These are phyloP conservation scores for Escovopsis weberi DNA, from an alignment of 2,329 filamentous ascomycete species.

Conservation along the genomic window DNA sequence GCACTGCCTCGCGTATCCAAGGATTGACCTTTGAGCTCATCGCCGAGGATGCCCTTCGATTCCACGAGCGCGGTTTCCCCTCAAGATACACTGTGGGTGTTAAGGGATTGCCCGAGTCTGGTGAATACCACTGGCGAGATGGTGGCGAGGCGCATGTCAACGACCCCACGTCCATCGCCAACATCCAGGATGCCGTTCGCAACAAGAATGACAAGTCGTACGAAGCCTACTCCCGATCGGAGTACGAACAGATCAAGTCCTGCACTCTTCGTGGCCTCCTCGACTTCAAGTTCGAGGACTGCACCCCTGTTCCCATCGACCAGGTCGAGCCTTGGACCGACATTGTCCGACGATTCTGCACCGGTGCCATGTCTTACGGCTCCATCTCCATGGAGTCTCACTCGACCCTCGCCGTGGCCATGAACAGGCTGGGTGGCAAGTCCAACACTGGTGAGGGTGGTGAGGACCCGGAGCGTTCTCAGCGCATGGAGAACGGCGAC, in stretches of 20 bases:
- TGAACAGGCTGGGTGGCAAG: conserved; percentile 93
- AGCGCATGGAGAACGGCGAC: conserved; percentile 78
- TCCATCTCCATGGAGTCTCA: conserved; percentile 98
- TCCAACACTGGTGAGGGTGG: conserved; percentile 97
- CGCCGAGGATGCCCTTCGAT: conserved; percentile 83
- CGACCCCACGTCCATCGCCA: conserved; percentile 86
- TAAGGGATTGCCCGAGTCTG: conserved; percentile 75
- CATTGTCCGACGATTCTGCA: conserved; percentile 91
- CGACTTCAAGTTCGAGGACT: conserved; percentile 90
- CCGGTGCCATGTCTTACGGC: conserved; percentile 95
- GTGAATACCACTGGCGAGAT: conserved; percentile 97
- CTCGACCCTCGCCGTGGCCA: conserved; percentile 85
- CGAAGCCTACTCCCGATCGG: conserved; percentile 83
- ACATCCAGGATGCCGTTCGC: conserved; percentile 90
- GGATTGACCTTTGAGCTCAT: conserved; percentile 89
- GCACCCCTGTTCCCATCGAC: conserved; percentile 75
- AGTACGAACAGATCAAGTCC: conserved; percentile 92
- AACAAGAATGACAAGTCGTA: conserved; percentile 98
- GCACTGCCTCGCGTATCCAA: conserved; percentile 86
- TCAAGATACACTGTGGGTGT: conserved; percentile 62
- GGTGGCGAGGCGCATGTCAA: conserved; percentile 93
- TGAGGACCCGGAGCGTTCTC: conserved; percentile 82
- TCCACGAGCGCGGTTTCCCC: conserved; percentile 88
- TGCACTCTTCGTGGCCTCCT: conserved; percentile 89
- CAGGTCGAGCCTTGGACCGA: conserved; percentile 98